phyloP scores from a whole-genome alignment of 345 rosid species.

The Eucalyptus regnans region DNA sequence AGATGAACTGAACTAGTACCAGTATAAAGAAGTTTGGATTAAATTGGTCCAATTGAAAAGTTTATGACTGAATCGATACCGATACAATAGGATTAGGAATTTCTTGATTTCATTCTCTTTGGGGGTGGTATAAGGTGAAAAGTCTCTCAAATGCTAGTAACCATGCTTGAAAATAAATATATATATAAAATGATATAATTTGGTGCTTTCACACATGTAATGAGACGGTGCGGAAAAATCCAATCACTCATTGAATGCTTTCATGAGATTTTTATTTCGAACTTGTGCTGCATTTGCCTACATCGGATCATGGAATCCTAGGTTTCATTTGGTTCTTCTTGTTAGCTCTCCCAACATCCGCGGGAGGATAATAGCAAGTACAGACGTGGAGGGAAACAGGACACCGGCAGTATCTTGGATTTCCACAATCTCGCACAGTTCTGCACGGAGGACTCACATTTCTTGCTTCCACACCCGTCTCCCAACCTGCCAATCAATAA shows the following conservation, averaged over 20 bases:
- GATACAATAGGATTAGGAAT: accelerated
- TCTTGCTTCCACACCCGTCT: not conserved
- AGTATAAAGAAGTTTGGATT: too few relatives aligned
- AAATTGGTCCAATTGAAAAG: too few relatives aligned
- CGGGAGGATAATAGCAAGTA: not conserved
- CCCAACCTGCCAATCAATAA: not conserved
- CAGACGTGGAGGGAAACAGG: not conserved
- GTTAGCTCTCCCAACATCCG: not conserved
- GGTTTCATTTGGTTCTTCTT: not conserved
- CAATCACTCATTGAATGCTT: not conserved
- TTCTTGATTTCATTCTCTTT: too few relatives aligned
- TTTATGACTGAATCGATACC: too few relatives aligned
- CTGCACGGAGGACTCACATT: not conserved
- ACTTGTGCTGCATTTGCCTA: not conserved
- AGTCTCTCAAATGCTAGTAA: not conserved
- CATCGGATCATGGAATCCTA: not conserved
- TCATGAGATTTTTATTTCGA: not conserved
- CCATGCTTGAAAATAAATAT: not conserved
- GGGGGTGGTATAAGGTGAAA: not conserved
- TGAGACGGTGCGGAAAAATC: not conserved
- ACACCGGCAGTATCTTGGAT: not conserved
- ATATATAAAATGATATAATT: too few relatives aligned
- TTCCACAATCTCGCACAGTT: not conserved
- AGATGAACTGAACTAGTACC: too few relatives aligned
- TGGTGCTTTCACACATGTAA: too few relatives aligned